phyloP scores from a whole-genome alignment of 2,329 filamentous ascomycete genomes.

The Fusarium setosum region DNA sequence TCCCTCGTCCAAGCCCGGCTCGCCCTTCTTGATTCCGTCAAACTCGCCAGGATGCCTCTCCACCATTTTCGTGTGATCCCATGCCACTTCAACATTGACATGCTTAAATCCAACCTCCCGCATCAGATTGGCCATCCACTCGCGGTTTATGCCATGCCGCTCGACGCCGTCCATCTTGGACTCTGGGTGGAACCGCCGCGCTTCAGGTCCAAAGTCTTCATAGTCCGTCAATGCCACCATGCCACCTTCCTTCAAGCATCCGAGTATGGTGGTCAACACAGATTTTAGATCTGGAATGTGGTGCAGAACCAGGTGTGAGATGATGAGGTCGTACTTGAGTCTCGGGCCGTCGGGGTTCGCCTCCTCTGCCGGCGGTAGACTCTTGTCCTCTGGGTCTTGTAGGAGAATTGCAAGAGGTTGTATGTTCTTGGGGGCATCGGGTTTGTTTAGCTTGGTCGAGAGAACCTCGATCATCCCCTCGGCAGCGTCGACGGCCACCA shows the following conservation, averaged over 20 bases:
- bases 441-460: constrained; percentile 52
- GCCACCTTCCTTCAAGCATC: constrained; percentile 60
- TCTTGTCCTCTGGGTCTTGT: constrained; percentile 59
- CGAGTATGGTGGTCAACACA: constrained; percentile 58
- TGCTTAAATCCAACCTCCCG: constrained; percentile 51
- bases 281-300: constrained; percentile 60
- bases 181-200: constrained; percentile 63
- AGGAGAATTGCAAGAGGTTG: constrained; percentile 58
- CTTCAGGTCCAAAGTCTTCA: constrained; percentile 65
- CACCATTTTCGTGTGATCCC: constrained; percentile 61
- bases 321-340: constrained; percentile 61
- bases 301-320: constrained; percentile 66
- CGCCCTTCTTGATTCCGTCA: constrained; percentile 37
- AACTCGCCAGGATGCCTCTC: constrained; percentile 58
- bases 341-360: constrained; percentile 41
- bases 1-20: constrained; percentile 41
- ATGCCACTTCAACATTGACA: constrained; percentile 59
- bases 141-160: constrained; percentile 60
- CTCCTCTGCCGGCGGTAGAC: constrained; percentile 50
- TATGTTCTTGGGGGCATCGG: constrained; percentile 53
- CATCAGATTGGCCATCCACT: constrained; percentile 55
- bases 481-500: constrained; percentile 65
- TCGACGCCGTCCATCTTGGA: constrained; percentile 65
- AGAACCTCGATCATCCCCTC: constrained; percentile 66
- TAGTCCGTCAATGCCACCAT: constrained; percentile 66